A percentile compares a stretch with the other conserved stretches of the same genome.
phyloP scores from a whole-genome alignment of 2,329 filamentous ascomycete genomes.

The Fusarium nelsonii region DNA sequence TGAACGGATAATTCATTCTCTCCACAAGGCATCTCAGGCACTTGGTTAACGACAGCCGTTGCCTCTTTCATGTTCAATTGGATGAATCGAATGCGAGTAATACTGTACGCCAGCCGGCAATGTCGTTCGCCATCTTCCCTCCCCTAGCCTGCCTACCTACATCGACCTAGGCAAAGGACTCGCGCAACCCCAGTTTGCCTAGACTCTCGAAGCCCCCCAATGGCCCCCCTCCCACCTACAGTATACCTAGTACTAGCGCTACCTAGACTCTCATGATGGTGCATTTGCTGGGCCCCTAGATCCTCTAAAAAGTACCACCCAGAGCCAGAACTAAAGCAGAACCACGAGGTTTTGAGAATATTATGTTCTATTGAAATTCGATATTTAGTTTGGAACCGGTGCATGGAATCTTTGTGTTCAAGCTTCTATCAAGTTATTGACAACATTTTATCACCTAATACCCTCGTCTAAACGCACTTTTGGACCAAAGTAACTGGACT shows the following conservation, averaged over 20 bases:
- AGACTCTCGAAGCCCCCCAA: conserved; percentile 41
- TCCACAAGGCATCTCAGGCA: neutral
- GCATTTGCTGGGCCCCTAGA: conserved; percentile 30
- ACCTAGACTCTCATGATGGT: conserved; percentile 36
- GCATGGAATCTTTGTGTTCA: neutral
- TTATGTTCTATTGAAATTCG: neutral
- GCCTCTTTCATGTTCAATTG: neutral
- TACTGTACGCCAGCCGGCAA: neutral
- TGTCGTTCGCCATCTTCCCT: neutral
- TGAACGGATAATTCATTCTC: conserved; percentile 13
- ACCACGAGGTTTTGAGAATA: neutral
- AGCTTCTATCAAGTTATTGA: neutral
- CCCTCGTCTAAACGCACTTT: neutral
- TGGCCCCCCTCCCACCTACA: conserved; percentile 19
- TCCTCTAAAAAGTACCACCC: conserved; percentile 23
- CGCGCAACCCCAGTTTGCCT: conserved; percentile 46
- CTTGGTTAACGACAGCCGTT: neutral
- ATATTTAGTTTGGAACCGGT: neutral
- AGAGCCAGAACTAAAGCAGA: conserved; percentile 7
- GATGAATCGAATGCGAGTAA: neutral
- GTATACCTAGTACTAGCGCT: conserved; percentile 2
- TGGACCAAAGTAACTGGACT: neutral
- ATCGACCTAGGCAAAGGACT: conserved; percentile 42
- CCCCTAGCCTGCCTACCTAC: neutral
- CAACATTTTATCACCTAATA: conserved; percentile 1